Base-by-base conservation (phyloP, 306 rosid species). In the Oxytropis ochrocephala region DNA sequence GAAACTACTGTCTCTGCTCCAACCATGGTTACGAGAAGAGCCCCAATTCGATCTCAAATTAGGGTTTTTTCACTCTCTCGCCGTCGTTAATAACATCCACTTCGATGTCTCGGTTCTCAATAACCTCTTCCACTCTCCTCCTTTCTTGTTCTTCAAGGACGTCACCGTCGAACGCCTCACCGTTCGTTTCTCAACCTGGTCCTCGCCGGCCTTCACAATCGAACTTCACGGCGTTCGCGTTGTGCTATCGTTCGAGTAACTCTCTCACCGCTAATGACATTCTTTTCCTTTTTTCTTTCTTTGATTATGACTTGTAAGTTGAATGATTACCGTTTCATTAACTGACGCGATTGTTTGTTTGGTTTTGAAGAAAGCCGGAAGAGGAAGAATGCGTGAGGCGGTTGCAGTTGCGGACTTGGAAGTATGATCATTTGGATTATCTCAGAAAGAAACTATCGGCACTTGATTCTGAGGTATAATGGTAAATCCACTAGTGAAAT, bases 391-490 rank as follows among this genome's bases (percentile, higher is more conserved):
- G 64, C 69, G 41, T 50, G 44, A 75, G 48, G 56, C 77, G 55
- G 54, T 50, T 52, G 59, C 77, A 52, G 67, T 42, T 46, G 52
- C 75, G 50, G 50, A 77, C 67, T 6, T 51, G 68, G n/a, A 76
- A 76, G 67, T 76, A 61, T 55, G 65, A 77, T 55, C 56, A 67
- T 64, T 78, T 70, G 7, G 95, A 82, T 69, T 76, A 71, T 58
- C 8, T 84, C 47, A 79, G 56, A 65, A 80, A 87, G 83, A 84
- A 78, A 58, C 98, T 94, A 47, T 73, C 87, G 19, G 86, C 65
- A 46, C 83, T 90, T 60, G 98, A 94, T 83, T 92, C 94, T 0
- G 96, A 85, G 98, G 98, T 90, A 24, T 24, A 80, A 54, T 68
- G 39, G 67, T 10, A 74, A 42, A 1, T 24, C 29, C 2, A 24